These are phyloP conservation scores for Artomyces pyxidatus DNA, from an alignment of 768 basidiomycete genomes.

Conservation along the genomic window DNA sequence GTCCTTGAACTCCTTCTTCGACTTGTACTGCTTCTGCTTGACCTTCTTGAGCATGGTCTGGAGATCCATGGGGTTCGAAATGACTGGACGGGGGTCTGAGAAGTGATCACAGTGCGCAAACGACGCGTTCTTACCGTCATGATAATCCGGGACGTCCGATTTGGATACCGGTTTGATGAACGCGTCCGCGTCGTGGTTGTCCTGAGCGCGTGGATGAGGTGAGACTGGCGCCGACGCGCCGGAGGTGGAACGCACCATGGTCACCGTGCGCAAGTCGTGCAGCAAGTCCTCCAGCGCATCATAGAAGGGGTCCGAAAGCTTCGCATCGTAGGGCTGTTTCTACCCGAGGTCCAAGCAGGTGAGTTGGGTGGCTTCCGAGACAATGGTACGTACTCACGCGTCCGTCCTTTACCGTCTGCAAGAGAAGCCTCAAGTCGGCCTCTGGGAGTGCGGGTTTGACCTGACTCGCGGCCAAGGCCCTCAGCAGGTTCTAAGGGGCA, in stretches of 20 bases:
- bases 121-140: slow-evolving; percentile 55
- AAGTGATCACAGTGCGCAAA: neutral
- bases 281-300: slow-evolving; percentile 89
- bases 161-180: slow-evolving; percentile 92
- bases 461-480: slow-evolving; percentile 75
- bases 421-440: slow-evolving; percentile 71
- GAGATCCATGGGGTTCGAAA: slow-evolving; percentile 92
- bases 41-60: slow-evolving; percentile 90
- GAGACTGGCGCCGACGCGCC: slow-evolving; percentile 20
- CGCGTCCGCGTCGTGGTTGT: slow-evolving; percentile 86
- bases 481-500: slow-evolving; percentile 68
- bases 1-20: slow-evolving; percentile 86
- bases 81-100: slow-evolving; percentile 45
- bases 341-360: slow-evolving; percentile 20
- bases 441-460: slow-evolving; percentile 51
- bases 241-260: slow-evolving; percentile 43
- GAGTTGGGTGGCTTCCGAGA: slow-evolving; percentile 14
- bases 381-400: slow-evolving; percentile 51
- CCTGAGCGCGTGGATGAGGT: slow-evolving; percentile 29
- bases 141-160: slow-evolving; percentile 88
- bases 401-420: slow-evolving; percentile 80
- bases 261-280: slow-evolving; percentile 72
- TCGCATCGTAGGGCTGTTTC: slow-evolving; percentile 48
- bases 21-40: slow-evolving; percentile 87
- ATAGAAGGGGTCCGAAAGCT: slow-evolving; percentile 83